Evolutionary conservation across 2,329 filamentous ascomycete genomes (phyloP), one percentile per base, ranked within the genome.

Genomic region (Fusarium nelsonii): DNA sequence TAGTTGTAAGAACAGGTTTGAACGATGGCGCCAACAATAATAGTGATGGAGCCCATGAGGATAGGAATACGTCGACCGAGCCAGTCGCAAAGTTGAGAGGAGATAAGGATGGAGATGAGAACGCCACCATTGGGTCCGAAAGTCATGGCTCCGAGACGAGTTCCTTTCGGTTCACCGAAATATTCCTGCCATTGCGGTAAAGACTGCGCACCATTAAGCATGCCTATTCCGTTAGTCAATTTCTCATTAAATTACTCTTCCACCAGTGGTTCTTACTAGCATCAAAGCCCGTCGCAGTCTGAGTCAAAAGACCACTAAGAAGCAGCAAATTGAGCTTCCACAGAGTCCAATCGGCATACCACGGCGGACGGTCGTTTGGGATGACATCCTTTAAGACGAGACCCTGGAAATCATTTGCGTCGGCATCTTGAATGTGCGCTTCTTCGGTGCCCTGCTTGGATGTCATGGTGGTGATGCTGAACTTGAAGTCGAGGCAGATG

Each of bases 131-230:
- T 73, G 3, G 69, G 69, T 4, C 71, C 71, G 36, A 73, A 74
- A 0, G 73, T 74, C 72, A 78, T 76, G 8, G 76, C 74, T 0
- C 76, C 76, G 2, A 78, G 76, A 16, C 74, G 70, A 0, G 73
- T 65, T 11, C 75, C 76, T 15, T 65, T 72, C 1, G 76, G 76
- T 18, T 75, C 33, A 1, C 73, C 74, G 26, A 78, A 78, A 52
- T 67, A 77, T 5, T 65, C 43, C 20, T 73, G 66, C 77, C 77
- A 79, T 37, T 78, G 71, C 0, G 72, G 73, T 4, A 79, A 65
- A 0, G 77, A 75, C 34, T 79, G 78, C 37, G 78, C 72, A 30
- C 77, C 76, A 44, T 79, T 79, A 4, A 78, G 65, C 75, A 78
- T 78, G 18, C 71, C 74, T 4, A 49, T 57, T 30, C 79, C 73